Percentiles rank a stretch among this genome's conserved stretches.
phyloP scores from a whole-genome alignment of 1,139 yeast genomes.

The Pichia sp. region DNA sequence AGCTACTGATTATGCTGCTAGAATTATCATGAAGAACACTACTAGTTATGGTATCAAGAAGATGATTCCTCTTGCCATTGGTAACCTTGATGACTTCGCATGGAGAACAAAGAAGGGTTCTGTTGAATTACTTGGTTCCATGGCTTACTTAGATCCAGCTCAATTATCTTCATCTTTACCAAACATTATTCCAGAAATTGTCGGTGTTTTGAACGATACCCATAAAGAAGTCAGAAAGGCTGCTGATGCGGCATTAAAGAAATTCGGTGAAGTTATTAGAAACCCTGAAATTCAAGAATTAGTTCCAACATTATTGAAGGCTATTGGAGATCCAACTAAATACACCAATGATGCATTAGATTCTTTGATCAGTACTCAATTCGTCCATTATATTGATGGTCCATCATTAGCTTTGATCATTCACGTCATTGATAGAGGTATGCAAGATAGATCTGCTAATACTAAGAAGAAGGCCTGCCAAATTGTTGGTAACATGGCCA shows the following conservation, averaged over 20 bases:
- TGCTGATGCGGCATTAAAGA: slow-evolving; percentile 83
- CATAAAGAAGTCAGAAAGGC: slow-evolving; percentile 97
- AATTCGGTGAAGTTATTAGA: slow-evolving; percentile 95
- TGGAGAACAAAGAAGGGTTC: slow-evolving; percentile 99
- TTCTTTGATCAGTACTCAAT: slow-evolving; percentile 83
- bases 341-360: slow-evolving; percentile 88
- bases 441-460: slow-evolving; percentile 89
- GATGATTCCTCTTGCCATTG: slow-evolving; percentile 86
- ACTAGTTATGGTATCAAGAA: slow-evolving; percentile 91
- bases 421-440: slow-evolving; percentile 94
- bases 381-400: slow-evolving; percentile 97
- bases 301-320: slow-evolving; percentile 87
- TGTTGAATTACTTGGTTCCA: slow-evolving; percentile 91
- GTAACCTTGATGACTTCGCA: slow-evolving; percentile 81
- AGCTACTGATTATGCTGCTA: slow-evolving; percentile 86
- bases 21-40: slow-evolving; percentile 85
- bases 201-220: slow-evolving; percentile 89
- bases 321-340: slow-evolving; percentile 94
- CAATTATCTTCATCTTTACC: slow-evolving; percentile 90
- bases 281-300: slow-evolving; percentile 93
- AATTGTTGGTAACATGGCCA: slow-evolving; percentile 98
- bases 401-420: slow-evolving; percentile 95
- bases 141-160: slow-evolving; percentile 96
- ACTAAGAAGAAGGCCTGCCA: slow-evolving; percentile 95
- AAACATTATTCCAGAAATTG: slow-evolving; percentile 92